Percentiles rank a stretch among this genome's conserved stretches.
phyloP scores from a whole-genome alignment of 495 filamentous ascomycete genomes.

The Collariella sp. region DNA sequence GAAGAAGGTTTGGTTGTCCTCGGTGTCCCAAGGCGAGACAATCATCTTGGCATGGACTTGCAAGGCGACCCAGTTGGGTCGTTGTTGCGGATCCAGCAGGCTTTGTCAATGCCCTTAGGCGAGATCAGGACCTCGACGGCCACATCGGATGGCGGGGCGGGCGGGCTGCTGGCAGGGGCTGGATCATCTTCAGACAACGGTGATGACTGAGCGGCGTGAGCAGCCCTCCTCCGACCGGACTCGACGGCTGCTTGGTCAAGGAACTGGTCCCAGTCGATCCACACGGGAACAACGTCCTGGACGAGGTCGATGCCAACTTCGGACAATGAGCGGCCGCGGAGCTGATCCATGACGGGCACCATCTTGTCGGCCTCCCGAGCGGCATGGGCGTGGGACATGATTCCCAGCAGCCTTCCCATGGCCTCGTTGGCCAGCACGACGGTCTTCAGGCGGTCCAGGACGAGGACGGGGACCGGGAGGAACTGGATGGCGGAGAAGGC shows the following conservation, averaged over 20 bases:
- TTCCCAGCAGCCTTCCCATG: slow-evolving; percentile 53
- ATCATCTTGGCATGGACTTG: slow-evolving; percentile 56
- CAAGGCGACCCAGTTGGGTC: slow-evolving; percentile 26
- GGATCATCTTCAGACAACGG: too few relatives aligned
- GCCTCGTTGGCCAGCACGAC: slow-evolving; percentile 63
- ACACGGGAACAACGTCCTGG: slow-evolving; percentile 46
- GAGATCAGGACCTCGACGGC: slow-evolving; percentile 51
- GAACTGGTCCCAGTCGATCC: slow-evolving; percentile 48
- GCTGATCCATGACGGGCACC: slow-evolving; percentile 31
- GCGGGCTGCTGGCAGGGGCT: slow-evolving; percentile 1
- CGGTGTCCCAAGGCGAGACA: slow-evolving; percentile 54
- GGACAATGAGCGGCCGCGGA: slow-evolving; percentile 49
- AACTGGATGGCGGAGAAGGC: slow-evolving; percentile 60
- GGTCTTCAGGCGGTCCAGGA: slow-evolving; percentile 55
- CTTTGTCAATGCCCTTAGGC: slow-evolving; percentile 20
- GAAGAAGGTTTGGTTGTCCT: slow-evolving; percentile 48
- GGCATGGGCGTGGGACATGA: slow-evolving; percentile 31
- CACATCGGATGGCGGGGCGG: slow-evolving; percentile 36
- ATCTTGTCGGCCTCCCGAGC: slow-evolving; percentile 23
- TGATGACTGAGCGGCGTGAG: too few relatives aligned
- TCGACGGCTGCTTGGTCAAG: slow-evolving; percentile 44
- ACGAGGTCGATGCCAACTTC: slow-evolving; percentile 56
- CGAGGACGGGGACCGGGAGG: slow-evolving; percentile 56
- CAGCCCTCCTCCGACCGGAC: neutral
- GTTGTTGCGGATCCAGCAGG: slow-evolving; percentile 19